Conservation (phyloP, 225 moss, liverwort and hornwort genomes). For the Pleurozium schreberi region DNA sequence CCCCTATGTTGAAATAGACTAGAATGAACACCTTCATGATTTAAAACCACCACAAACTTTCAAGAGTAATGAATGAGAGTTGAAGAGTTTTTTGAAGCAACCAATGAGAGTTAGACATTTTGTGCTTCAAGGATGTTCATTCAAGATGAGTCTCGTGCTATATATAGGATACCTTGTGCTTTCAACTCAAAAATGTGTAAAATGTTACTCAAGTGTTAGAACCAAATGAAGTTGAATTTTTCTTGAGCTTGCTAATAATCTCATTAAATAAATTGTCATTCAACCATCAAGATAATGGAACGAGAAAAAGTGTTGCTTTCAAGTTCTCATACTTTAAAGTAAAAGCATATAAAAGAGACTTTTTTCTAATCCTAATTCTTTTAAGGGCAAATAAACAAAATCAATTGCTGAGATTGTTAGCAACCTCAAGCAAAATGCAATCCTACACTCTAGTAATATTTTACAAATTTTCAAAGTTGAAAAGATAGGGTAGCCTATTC, state of each 20-base stretch:
- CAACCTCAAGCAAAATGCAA: neutral
- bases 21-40: too few species aligned
- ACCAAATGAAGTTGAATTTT: neutral
- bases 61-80: too few species aligned
- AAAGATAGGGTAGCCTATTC: too few species aligned
- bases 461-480: too few species aligned
- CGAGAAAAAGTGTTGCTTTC: neutral
- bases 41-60: too few species aligned
- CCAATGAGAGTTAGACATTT: too few species aligned
- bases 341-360: neutral
- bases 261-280: neutral
- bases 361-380: neutral
- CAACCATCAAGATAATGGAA: neutral
- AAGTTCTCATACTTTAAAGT: neutral
- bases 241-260: neutral
- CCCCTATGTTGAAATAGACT: too few species aligned
- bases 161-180: too few species aligned
- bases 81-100: too few species aligned
- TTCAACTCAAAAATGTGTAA: too few species aligned
- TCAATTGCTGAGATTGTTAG: neutral
- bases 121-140: too few species aligned
- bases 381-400: neutral
- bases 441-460: neutral
- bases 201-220: neutral
- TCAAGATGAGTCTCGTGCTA: too few species aligned